A percentile compares a stretch with the other conserved stretches of the same genome.
Conservation (phyloP, 1,139 yeast species). For the Blastobotrys ciferrii region DNA sequence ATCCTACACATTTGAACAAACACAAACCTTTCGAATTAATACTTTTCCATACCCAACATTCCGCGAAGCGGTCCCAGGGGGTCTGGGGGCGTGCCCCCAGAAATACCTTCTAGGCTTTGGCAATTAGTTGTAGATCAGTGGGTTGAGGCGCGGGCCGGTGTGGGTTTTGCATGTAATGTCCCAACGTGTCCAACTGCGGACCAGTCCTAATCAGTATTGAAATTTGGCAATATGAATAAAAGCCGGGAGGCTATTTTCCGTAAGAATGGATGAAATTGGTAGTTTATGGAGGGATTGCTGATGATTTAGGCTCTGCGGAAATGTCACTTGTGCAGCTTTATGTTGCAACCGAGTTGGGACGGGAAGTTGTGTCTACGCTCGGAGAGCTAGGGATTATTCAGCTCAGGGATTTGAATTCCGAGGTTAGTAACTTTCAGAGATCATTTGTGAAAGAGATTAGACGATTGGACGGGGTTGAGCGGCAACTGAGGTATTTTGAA, state of each 20-base stretch:
- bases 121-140: too few species aligned
- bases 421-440: conserved; percentile 79
- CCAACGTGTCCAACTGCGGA: neutral
- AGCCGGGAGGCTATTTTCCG: conserved; percentile 20
- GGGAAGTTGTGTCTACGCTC: conserved; percentile 78
- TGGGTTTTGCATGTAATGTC: neutral
- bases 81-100: too few species aligned
- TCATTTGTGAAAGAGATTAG: conserved; percentile 82
- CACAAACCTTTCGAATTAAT: too few species aligned
- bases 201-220: neutral
- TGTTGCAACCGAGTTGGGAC: conserved; percentile 84
- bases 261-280: conserved; percentile 16
- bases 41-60: too few species aligned
- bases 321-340: conserved; percentile 91
- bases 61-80: too few species aligned
- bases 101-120: too few species aligned
- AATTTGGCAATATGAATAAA: neutral
- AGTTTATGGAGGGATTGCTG: neutral
- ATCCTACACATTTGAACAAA: too few species aligned
- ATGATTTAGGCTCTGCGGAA: conserved; percentile 70
- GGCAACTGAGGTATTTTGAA: conserved; percentile 44
- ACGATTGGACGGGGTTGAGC: conserved; percentile 58
- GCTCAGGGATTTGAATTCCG: conserved; percentile 80
- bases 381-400: conserved; percentile 84
- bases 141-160: neutral